A percentile compares a stretch with the other conserved stretches of the same genome.
phyloP scores from a whole-genome alignment of 768 basidiomycete genomes.

The Russula foetens region DNA sequence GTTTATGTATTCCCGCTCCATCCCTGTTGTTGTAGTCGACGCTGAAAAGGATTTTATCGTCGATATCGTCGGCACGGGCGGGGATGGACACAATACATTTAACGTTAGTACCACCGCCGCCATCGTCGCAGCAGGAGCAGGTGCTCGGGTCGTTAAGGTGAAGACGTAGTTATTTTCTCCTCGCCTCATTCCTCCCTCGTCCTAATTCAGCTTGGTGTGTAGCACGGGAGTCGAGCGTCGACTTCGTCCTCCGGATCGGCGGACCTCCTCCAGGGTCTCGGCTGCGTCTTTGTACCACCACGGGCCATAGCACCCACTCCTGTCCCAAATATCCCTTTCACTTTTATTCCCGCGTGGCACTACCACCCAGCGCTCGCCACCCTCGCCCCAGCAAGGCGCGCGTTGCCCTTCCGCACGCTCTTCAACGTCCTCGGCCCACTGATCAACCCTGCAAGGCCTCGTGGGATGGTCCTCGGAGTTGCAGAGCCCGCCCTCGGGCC shows the following conservation, averaged over 20 bases:
- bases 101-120: slow-evolving; percentile 95
- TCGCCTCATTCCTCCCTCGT: background rate
- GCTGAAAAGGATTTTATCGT: slow-evolving; percentile 55
- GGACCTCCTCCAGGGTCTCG: slow-evolving; percentile 81
- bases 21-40: slow-evolving; percentile 53
- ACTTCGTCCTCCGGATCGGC: slow-evolving; percentile 94
- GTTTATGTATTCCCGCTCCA: slow-evolving; percentile 60
- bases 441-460: slow-evolving; percentile 83
- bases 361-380: slow-evolving; percentile 83
- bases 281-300: slow-evolving; percentile 63
- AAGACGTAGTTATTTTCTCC: slow-evolving; percentile 27
- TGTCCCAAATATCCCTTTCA: slow-evolving; percentile 69
- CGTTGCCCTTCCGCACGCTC: slow-evolving; percentile 90
- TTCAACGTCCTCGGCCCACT: slow-evolving; percentile 94
- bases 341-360: slow-evolving; percentile 89
- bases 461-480: slow-evolving; percentile 87
- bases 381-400: slow-evolving; percentile 76
- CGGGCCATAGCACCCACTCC: slow-evolving; percentile 41
- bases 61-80: slow-evolving; percentile 89
- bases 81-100: slow-evolving; percentile 93
- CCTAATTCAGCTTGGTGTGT: background rate
- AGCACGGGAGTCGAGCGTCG: slow-evolving; percentile 90
- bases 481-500: slow-evolving; percentile 72
- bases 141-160: slow-evolving; percentile 85
- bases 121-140: slow-evolving; percentile 90